phyloP scores from a whole-genome alignment of 2,329 filamentous ascomycete genomes.

The Plectosphaerella plurivora region DNA sequence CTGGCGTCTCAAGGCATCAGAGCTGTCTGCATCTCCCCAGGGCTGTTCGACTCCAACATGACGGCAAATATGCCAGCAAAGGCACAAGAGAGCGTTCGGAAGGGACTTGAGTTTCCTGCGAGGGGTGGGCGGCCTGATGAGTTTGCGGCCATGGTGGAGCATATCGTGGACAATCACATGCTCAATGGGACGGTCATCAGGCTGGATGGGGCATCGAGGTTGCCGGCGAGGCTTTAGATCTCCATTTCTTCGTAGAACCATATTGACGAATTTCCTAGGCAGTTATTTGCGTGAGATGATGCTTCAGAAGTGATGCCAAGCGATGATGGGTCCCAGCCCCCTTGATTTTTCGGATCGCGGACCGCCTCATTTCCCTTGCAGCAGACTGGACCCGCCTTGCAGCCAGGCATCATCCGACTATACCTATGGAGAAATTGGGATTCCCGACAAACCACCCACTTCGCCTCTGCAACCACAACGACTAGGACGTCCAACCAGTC shows the following conservation, averaged over 20 bases:
- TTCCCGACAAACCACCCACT: no score
- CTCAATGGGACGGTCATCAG: constrained; percentile 69
- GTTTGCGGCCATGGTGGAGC: constrained; percentile 62
- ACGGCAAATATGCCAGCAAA: constrained; percentile 68
- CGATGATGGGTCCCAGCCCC: no score
- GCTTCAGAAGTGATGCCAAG: no score
- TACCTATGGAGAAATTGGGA: no score
- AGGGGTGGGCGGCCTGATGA: constrained; percentile 62
- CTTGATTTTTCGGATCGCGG: no score
- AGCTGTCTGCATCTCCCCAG: constrained; percentile 84
- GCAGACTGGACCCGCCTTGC: no score
- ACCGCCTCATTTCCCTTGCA: no score
- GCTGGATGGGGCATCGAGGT: constrained; percentile 69
- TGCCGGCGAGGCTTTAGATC: constrained; percentile 64
- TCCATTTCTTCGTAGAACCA: background rate
- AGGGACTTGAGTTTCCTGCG: constrained; percentile 69
- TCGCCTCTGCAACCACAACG: no score
- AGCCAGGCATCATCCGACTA: no score
- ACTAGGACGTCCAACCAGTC: no score
- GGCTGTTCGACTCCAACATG: constrained; percentile 93
- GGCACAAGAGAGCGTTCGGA: constrained; percentile 58
- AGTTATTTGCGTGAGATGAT: no score
- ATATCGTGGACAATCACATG: constrained; percentile 69
- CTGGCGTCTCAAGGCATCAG: constrained; percentile 75
- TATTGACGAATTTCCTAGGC: background rate